Conservation (phyloP, 2,329 filamentous ascomycete species). For the Xylaria sp. region DNA sequence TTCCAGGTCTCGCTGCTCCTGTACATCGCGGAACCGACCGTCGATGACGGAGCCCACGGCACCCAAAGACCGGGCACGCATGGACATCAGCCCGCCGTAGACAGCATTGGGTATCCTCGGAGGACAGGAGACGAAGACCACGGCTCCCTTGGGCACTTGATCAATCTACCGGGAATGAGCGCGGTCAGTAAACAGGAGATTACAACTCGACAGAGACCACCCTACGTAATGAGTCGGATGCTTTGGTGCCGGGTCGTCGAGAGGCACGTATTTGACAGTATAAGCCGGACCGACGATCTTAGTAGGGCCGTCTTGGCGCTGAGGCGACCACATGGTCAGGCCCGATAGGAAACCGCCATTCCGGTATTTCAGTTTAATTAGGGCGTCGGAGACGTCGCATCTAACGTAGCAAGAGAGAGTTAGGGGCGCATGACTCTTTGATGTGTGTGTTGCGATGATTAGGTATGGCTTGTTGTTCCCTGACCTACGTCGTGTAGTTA, state of each 20-base stretch:
- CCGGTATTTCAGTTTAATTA: constrained; percentile 59
- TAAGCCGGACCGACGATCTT: constrained; percentile 66
- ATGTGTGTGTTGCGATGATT: not conserved
- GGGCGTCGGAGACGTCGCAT: constrained; percentile 63
- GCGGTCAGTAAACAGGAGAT: constrained; percentile 18
- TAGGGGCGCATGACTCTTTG: constrained; percentile 5
- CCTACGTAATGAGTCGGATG: constrained; percentile 59
- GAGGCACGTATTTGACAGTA: constrained; percentile 62
- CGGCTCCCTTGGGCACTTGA: constrained; percentile 56
- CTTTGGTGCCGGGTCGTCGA: constrained; percentile 59
- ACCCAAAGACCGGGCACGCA: constrained; percentile 56
- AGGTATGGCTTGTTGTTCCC: not conserved
- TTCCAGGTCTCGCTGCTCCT: constrained; percentile 61
- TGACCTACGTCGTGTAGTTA: constrained; percentile 50
- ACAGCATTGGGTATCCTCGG: constrained; percentile 59
- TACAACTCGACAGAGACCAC: not conserved
- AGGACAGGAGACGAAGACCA: constrained; percentile 63
- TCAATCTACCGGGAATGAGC: constrained; percentile 56
- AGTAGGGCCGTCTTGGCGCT: constrained; percentile 59
- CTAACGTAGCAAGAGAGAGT: constrained; percentile 41
- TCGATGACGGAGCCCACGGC: constrained; percentile 63
- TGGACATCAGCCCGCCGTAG: constrained; percentile 65
- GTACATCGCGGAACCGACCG: constrained; percentile 62
- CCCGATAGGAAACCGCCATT: constrained; percentile 65
- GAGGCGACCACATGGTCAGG: constrained; percentile 64